phyloP scores from a whole-genome alignment of 2,329 filamentous ascomycete genomes.

The Diplodia seriata region DNA sequence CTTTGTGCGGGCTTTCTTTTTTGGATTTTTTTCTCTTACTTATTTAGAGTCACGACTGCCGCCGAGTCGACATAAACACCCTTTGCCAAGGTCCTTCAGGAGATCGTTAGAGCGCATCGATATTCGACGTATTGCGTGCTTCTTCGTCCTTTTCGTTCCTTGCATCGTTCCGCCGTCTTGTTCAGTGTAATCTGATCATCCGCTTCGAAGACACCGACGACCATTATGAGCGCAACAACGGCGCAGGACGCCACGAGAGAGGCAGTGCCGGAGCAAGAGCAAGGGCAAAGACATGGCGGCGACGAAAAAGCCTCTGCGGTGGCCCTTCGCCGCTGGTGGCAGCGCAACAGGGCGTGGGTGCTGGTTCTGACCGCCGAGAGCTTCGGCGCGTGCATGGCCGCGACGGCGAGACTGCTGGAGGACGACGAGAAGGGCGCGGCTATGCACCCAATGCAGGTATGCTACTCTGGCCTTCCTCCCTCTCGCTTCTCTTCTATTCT shows the following conservation, averaged over 20 bases:
- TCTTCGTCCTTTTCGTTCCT: not conserved
- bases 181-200: not conserved
- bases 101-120: not conserved
- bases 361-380: conserved; percentile 20
- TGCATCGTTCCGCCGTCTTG: not conserved
- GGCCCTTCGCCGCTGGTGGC: conserved; percentile 20
- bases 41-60: conserved; percentile 14
- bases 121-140: not conserved
- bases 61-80: conserved; percentile 2
- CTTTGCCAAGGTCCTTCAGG: not conserved
- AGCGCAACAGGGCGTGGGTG: conserved; percentile 27
- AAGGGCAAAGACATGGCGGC: not conserved
- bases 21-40: not conserved
- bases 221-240: conserved; percentile 9
- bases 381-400: conserved; percentile 31
- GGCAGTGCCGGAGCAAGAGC: not conserved
- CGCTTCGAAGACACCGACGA: not conserved
- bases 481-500: not conserved
- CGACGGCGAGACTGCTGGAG: conserved; percentile 26
- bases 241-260: not conserved
- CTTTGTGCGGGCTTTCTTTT: conserved; percentile 4
- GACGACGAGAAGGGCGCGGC: conserved; percentile 21
- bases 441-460: conserved; percentile 32
- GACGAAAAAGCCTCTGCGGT: not conserved
- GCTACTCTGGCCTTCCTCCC: not conserved